A percentile compares a stretch with the other conserved stretches of the same genome.
Evolutionary conservation across 2,329 filamentous ascomycete species (phyloP).

Genomic region (Myriosclerotinia duriaeana): DNA sequence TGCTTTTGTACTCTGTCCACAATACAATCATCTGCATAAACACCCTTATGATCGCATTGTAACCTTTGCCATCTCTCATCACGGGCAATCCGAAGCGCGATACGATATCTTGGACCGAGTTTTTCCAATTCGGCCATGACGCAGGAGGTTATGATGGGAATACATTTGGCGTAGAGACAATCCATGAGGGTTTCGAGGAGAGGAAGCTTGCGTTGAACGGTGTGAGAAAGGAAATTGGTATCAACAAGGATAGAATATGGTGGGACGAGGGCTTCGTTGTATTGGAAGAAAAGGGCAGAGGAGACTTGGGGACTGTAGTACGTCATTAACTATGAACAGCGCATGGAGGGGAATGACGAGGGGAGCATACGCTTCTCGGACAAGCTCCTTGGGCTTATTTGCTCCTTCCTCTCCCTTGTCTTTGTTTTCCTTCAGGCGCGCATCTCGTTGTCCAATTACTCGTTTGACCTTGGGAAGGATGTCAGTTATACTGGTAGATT

Average conservation of each 20-base stretch:
- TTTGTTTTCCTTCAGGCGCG: constrained; percentile 77
- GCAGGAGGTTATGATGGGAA: constrained; percentile 81
- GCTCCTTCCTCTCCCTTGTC: constrained; percentile 62
- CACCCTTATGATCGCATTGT: constrained; percentile 87
- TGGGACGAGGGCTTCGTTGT: constrained; percentile 82
- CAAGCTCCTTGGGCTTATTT: constrained; percentile 61
- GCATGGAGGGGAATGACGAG: neutral
- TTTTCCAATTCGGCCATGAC: constrained; percentile 86
- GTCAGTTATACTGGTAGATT: constrained; percentile 20
- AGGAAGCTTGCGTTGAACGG: constrained; percentile 86
- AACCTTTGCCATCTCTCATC: constrained; percentile 87
- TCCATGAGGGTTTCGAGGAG: constrained; percentile 90
- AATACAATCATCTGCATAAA: constrained; percentile 83
- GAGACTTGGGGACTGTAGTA: constrained; percentile 68
- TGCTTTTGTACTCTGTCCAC: constrained; percentile 71
- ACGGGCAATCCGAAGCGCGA: constrained; percentile 80
- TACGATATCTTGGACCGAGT: constrained; percentile 81
- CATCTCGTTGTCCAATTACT: constrained; percentile 78
- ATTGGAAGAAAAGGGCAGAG: constrained; percentile 81
- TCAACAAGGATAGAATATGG: constrained; percentile 75
- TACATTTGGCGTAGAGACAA: constrained; percentile 86
- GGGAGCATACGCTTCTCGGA: constrained; percentile 65
- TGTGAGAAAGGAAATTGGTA: constrained; percentile 85
- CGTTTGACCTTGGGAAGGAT: constrained; percentile 60
- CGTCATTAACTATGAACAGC: constrained; percentile 22